Evolutionary conservation across 441 rosid species (phyloP).

Genomic region (Croton setiger): DNA sequence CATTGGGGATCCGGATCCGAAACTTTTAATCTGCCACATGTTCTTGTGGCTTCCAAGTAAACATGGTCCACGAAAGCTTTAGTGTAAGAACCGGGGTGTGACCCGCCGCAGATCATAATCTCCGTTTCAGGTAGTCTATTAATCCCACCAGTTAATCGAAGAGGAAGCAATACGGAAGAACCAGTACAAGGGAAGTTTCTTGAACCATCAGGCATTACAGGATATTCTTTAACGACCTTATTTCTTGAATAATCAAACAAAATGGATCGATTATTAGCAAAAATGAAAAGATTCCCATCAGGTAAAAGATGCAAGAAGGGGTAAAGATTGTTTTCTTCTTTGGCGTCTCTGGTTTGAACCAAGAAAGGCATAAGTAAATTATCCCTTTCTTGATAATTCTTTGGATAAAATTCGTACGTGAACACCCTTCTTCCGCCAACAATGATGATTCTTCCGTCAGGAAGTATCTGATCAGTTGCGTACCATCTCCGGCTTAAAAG

Average conservation of each 20-base stretch:
- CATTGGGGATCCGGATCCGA: slow-evolving; percentile 50
- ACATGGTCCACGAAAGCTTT: slow-evolving; percentile 30
- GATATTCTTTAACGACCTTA: slow-evolving; percentile 48
- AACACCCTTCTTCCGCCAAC: slow-evolving; percentile 66
- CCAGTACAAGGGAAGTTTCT: slow-evolving; percentile 67
- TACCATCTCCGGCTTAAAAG: slow-evolving; percentile 46
- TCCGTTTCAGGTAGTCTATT: slow-evolving; percentile 23
- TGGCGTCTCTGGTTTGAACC: slow-evolving; percentile 45
- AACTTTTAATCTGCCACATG: slow-evolving; percentile 62
- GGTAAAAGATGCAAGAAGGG: slow-evolving; percentile 73
- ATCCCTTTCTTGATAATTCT: slow-evolving; percentile 19
- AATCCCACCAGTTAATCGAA: slow-evolving; percentile 25
- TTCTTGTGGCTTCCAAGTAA: slow-evolving; percentile 48
- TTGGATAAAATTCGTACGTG: slow-evolving; percentile 71
- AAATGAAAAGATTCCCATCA: slow-evolving; percentile 67
- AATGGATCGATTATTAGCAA: slow-evolving; percentile 64
- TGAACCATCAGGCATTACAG: slow-evolving; percentile 48
- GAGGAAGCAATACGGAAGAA: slow-evolving; percentile 65
- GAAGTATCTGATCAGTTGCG: slow-evolving; percentile 40
- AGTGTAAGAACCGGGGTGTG: slow-evolving; percentile 46
- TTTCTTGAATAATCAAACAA: slow-evolving; percentile 43
- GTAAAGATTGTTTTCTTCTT: slow-evolving; percentile 73
- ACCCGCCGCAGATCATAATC: slow-evolving; percentile 72
- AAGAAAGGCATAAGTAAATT: slow-evolving; percentile 40
- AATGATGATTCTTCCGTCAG: slow-evolving; percentile 61